Evolutionary conservation across 352 stramenopile species (phyloP).

Genomic region (Pythium vanterpoolii): DNA sequence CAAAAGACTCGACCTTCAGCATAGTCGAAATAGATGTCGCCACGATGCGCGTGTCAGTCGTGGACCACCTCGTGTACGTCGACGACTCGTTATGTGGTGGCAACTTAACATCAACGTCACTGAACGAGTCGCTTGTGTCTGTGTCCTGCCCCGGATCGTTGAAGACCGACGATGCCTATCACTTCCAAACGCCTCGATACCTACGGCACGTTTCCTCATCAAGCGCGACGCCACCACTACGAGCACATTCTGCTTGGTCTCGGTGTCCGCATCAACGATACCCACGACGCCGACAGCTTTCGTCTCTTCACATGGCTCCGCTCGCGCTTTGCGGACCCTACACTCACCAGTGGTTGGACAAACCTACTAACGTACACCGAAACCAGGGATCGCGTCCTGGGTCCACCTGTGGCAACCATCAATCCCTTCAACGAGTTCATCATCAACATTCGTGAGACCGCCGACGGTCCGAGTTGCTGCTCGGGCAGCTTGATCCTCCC

Average conservation of each 20-base stretch:
- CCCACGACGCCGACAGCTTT: background rate
- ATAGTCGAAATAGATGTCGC: background rate
- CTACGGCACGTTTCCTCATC: conserved; percentile 4
- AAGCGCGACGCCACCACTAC: background rate
- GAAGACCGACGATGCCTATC: too few relatives aligned
- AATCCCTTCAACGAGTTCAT: background rate
- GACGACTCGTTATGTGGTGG: background rate
- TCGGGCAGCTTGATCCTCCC: background rate
- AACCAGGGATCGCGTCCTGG: background rate
- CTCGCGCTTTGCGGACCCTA: background rate
- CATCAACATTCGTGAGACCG: background rate
- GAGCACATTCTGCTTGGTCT: background rate
- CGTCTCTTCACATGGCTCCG: background rate
- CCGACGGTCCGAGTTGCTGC: background rate
- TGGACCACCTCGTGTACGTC: background rate
- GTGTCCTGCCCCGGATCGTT: background rate
- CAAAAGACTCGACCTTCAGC: background rate
- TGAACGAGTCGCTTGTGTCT: too few relatives aligned
- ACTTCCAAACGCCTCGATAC: too few relatives aligned
- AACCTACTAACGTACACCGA: background rate
- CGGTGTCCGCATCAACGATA: background rate
- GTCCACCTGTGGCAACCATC: background rate
- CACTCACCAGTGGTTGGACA: background rate
- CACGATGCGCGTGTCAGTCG: background rate
- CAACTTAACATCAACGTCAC: too few relatives aligned